phyloP scores from a whole-genome alignment of 331 rosid genomes.

The Rhamnella rubrinervis region DNA sequence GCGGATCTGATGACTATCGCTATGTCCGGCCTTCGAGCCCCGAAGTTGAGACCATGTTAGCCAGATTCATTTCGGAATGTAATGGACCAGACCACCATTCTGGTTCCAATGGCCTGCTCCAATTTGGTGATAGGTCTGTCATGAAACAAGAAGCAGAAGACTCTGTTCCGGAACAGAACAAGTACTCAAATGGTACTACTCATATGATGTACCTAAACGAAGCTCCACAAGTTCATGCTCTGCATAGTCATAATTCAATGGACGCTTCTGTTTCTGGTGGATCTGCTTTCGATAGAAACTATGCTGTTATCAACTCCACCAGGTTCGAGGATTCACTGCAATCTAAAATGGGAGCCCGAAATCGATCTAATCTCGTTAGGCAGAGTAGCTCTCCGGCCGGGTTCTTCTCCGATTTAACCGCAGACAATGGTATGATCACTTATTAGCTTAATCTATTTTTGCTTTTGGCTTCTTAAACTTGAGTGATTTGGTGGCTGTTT shows the following conservation, averaged over 20 bases:
- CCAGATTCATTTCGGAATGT: slow-evolving; percentile 46
- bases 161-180: slow-evolving; percentile 28
- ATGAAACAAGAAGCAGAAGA: slow-evolving; percentile 48
- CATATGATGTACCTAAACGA: slow-evolving; percentile 34
- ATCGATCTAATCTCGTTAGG: slow-evolving; percentile 52
- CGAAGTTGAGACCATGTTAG: slow-evolving; percentile 51
- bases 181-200: slow-evolving; percentile 31
- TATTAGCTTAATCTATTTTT: background rate
- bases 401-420: slow-evolving; percentile 46
- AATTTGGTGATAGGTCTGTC: slow-evolving; percentile 31
- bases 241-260: slow-evolving; percentile 25
- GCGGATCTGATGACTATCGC: slow-evolving; percentile 24
- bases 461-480: background rate
- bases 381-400: slow-evolving; percentile 74
- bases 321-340: slow-evolving; percentile 31
- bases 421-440: slow-evolving; percentile 48
- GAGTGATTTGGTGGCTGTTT: too few relatives aligned
- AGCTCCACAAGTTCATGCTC: slow-evolving; percentile 39
- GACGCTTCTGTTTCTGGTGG: background rate
- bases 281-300: slow-evolving; percentile 41
- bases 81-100: slow-evolving; percentile 36
- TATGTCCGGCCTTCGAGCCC: slow-evolving; percentile 47
- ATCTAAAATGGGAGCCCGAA: slow-evolving; percentile 41
- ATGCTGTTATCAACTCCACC: slow-evolving; percentile 28
- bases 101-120: slow-evolving; percentile 18